Evolutionary conservation across 495 filamentous ascomycete genomes (phyloP), one percentile per base, ranked within the genome.

Genomic region (Xylaria palmicola): DNA sequence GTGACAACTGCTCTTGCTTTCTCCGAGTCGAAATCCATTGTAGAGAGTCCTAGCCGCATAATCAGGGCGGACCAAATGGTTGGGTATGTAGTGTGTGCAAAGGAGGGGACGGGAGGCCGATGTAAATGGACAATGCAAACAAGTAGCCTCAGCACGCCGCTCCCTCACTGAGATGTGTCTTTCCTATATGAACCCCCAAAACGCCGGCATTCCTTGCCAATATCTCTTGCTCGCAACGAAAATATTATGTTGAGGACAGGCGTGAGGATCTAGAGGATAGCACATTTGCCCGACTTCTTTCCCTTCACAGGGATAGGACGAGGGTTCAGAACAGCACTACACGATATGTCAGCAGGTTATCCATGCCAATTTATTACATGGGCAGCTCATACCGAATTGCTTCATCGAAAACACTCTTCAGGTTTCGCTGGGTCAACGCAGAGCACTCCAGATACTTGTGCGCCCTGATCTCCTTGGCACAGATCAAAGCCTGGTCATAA

Each of bases 371-470:
- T 32, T 39, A 3, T 45, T 5, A 7, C 41, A 20, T 17, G 27
- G 51, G 6, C 22, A 34, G 49, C 20, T 56, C 17, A 74, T 70
- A 97, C 93, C 92, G 85, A 71, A 98, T 98, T 37, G 94, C 94
- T 71, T 96, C 91, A 67, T 98, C 94, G 71, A 98, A 98, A 48
- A 98, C 95, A 56, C 90, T 93, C 85, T 98, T 98, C 65, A 98
- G 75, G 69, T 95, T 95, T 58, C 91, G 83, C 78, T 98, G 94
- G 30, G 94, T 98, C 60, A 98, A 81, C 34, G 94, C 94, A n/a
- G 94, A 98, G 79, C 94, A 98, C 74, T 98, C 94, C 30, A 97
- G 80, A 73, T 98, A 98, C 75, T 97, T 97, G 72, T 89, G 85
- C 40, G 95, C 94, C 64, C 85, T 83, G 70, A 98, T 98, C 65